These are phyloP conservation scores for Colletotrichum falcatum DNA, from an alignment of 2,329 filamentous ascomycete species.

Conservation along the genomic window DNA sequence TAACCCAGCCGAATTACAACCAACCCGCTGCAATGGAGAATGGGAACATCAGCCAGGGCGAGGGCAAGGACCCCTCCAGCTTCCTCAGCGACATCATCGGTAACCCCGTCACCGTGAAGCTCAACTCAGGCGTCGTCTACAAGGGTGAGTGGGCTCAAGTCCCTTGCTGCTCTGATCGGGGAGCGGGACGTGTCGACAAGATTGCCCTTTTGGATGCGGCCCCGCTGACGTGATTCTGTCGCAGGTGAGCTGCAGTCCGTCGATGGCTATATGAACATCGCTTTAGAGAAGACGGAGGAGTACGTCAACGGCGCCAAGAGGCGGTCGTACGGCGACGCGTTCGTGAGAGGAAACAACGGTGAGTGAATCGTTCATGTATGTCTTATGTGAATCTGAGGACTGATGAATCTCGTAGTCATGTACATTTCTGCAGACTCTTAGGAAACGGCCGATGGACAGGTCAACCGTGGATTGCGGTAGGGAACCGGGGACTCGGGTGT, in stretches of 20 bases:
- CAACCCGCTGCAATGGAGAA: constrained; percentile 75
- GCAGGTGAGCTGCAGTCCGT: constrained; percentile 94
- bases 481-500: not conserved
- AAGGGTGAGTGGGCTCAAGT: constrained; percentile 72
- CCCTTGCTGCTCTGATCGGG: no score
- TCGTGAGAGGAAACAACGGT: constrained; percentile 97
- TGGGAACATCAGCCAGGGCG: constrained; percentile 69
- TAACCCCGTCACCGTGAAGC: constrained; percentile 92
- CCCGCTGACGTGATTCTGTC: constrained; percentile 1
- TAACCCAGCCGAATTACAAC: not conserved
- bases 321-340: constrained; percentile 91
- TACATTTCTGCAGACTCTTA: constrained; percentile 75
- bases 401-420: constrained; percentile 65
- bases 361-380: constrained; percentile 43
- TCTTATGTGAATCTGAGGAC: constrained; percentile 8
- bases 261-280: constrained; percentile 99
- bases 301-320: constrained; percentile 87
- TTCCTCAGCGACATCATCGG: constrained; percentile 97
- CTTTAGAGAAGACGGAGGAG: constrained; percentile 94
- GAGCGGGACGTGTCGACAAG: not conserved
- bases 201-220: constrained; percentile 35
- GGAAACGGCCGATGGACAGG: constrained; percentile 1
- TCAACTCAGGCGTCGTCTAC: constrained; percentile 99
- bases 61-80: constrained; percentile 91
- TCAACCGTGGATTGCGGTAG: not conserved